Evolutionary conservation across 2,329 filamentous ascomycete genomes (phyloP).

Genomic region (Fusarium beomiforme): DNA sequence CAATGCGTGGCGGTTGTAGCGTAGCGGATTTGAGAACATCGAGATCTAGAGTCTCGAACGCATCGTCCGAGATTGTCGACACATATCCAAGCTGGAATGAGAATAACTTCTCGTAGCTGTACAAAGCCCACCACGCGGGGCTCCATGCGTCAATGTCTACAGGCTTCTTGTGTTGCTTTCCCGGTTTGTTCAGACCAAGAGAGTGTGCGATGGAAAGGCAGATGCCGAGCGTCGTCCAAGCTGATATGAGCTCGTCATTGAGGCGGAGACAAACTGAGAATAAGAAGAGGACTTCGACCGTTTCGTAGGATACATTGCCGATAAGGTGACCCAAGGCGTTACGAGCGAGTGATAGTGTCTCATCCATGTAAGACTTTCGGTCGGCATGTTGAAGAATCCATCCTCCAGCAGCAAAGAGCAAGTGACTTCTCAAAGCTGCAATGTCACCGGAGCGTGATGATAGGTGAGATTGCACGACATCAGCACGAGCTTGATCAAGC

Average conservation of each 20-base stretch:
- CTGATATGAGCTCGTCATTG: slow-evolving; percentile 1
- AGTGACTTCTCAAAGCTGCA: not conserved
- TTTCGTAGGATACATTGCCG: not conserved
- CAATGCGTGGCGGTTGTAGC: rapidly evolving
- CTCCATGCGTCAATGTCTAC: not conserved
- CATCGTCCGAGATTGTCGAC: not conserved
- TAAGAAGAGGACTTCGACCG: not conserved
- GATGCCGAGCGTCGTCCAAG: not conserved
- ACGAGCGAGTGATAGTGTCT: not conserved
- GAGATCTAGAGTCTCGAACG: not conserved
- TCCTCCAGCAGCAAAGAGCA: not conserved
- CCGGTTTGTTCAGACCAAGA: rapidly evolving
- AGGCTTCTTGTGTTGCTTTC: rapidly evolving
- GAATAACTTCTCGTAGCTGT: slow-evolving; percentile 6
- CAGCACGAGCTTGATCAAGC: not conserved
- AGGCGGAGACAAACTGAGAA: slow-evolving; percentile 5
- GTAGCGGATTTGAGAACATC: rapidly evolving
- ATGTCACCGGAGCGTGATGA: rapidly evolving
- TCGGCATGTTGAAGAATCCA: not conserved
- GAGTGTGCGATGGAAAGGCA: not conserved
- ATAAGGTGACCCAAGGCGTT: not conserved
- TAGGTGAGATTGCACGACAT: not conserved
- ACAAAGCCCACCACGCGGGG: not conserved
- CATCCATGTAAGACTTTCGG: not conserved
- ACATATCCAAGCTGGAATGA: not conserved